Conservation (phyloP, 306 rosid genomes). For the Hippophae gyantsensis region DNA sequence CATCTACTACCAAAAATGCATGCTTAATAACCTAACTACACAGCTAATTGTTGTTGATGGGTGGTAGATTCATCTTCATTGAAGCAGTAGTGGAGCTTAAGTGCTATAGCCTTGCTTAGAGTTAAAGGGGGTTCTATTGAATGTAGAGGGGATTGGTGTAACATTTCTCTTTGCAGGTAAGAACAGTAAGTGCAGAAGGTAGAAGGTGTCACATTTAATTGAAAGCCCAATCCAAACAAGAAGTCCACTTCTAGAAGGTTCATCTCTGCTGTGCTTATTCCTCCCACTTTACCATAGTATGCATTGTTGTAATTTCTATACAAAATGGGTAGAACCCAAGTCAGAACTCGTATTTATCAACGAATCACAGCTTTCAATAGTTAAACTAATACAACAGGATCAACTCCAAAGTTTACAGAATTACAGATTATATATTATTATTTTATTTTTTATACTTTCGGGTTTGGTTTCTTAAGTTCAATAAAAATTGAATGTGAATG, state of each 20-base stretch:
- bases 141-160: constrained; percentile 40
- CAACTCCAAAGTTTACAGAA: not conserved
- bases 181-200: constrained; percentile 56
- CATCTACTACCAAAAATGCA: not conserved
- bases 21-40: constrained; percentile 12
- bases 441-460: not conserved
- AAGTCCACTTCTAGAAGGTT: constrained; percentile 78
- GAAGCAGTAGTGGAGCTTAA: constrained; percentile 41
- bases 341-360: not conserved
- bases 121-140: constrained; percentile 35
- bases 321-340: not conserved
- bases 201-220: constrained; percentile 56
- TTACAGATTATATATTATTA: not conserved
- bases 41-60: constrained; percentile 58
- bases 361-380: not conserved
- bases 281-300: constrained; percentile 89
- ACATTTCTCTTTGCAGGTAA: constrained; percentile 59
- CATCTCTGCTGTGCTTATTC: constrained; percentile 78
- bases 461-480: too few relatives aligned
- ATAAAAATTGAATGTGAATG: too few relatives aligned
- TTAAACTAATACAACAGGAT: not conserved
- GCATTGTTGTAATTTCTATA: constrained; percentile 85
- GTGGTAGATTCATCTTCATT: constrained; percentile 59
- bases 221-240: constrained; percentile 71
- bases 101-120: constrained; percentile 23